phyloP scores from a whole-genome alignment of 2,329 filamentous ascomycete species.

The Cladosporium halotolerans region DNA sequence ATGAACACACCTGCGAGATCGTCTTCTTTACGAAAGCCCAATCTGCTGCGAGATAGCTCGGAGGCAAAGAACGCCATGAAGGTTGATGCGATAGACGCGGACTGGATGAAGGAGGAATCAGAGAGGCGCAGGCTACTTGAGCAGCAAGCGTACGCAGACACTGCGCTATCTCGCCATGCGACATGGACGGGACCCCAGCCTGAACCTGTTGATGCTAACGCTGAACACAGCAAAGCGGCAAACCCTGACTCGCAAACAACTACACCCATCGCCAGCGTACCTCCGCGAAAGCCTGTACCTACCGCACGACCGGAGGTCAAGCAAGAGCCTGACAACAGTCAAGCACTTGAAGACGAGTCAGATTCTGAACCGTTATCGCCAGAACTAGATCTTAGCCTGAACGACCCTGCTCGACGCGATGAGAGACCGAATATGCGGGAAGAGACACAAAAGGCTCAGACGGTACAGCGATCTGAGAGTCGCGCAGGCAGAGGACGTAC shows the following conservation, averaged over 20 bases:
- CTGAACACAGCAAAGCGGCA: constrained; percentile 6
- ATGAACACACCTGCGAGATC: constrained; percentile 33
- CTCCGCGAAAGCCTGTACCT: constrained; percentile 23
- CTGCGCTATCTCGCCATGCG: constrained; percentile 1
- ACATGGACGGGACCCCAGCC: neutral
- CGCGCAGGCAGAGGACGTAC: neutral
- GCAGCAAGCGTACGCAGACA: constrained; percentile 13
- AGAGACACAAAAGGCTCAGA: neutral
- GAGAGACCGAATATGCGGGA: neutral
- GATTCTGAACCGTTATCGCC: neutral
- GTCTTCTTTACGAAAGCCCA: constrained; percentile 30
- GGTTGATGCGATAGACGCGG: constrained; percentile 33
- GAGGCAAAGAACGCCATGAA: constrained; percentile 27
- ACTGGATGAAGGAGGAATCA: constrained; percentile 40
- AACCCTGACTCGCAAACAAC: constrained; percentile 6
- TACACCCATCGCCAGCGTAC: constrained; percentile 16
- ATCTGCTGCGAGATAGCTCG: constrained; percentile 15
- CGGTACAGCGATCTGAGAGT: neutral
- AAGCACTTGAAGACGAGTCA: neutral
- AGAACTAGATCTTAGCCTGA: neutral
- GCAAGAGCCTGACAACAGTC: no score
- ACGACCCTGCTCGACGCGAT: neutral
- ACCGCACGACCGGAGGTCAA: neutral
- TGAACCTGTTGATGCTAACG: constrained; percentile 6
- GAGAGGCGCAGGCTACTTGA: constrained; percentile 32